A percentile compares a stretch with the other conserved stretches of the same genome.
phyloP scores from a whole-genome alignment of 257 asterid genomes.

The Petrea volubilis region DNA sequence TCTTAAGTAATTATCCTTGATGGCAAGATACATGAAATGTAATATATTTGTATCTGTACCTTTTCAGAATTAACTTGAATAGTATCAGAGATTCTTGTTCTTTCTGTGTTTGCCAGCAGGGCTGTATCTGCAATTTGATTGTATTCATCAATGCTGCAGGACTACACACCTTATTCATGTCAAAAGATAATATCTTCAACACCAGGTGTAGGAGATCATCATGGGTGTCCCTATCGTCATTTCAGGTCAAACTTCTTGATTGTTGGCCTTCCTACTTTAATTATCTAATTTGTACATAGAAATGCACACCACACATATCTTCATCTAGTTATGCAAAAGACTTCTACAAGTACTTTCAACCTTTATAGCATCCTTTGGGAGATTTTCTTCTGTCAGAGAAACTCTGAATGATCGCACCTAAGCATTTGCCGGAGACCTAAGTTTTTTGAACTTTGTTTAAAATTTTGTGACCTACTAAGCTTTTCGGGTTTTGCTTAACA shows the following conservation, averaged over 20 bases:
- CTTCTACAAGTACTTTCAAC: background rate
- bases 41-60: background rate
- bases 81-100: conserved; percentile 2
- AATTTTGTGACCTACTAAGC: background rate
- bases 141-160: conserved; percentile 56
- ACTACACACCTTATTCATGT: conserved; percentile 94
- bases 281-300: background rate
- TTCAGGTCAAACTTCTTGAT: conserved; percentile 67
- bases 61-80: background rate
- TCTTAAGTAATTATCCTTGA: background rate
- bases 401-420: background rate
- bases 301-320: background rate
- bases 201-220: conserved; percentile 97
- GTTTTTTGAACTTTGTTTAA: background rate
- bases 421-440: background rate
- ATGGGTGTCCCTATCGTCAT: conserved; percentile 96
- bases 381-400: background rate
- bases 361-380: background rate
- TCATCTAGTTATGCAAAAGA: conserved; percentile 6
- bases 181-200: conserved; percentile 79
- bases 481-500: background rate
- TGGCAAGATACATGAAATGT: background rate
- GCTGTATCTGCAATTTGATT: conserved; percentile 7
- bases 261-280: conserved; percentile 10
- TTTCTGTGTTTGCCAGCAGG: conserved; percentile 6